Base-by-base conservation (phyloP, 257 asterid species). In the Euphrasia confusa region DNA sequence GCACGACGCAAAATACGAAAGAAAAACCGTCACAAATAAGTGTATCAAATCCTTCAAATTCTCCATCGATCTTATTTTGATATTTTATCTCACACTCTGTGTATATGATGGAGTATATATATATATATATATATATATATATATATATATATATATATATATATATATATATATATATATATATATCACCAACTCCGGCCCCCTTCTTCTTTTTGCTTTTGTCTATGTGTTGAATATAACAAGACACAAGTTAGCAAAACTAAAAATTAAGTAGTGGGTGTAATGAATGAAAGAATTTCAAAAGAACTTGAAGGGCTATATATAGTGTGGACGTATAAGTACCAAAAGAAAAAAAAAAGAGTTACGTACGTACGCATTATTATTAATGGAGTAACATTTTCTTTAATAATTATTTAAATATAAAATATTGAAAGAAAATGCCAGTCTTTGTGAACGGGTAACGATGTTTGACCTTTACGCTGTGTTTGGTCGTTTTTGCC, bases 11-110 rank as follows among this genome's bases (percentile, higher is more conserved):
- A 79, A 73, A 15, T 75, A 69, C 7, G 79, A 71, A 5, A 83
- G 61, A 7, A 83, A 83, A 0, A 78, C 75, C 6, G 79, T 74
- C 68, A 80, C 75, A 10, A 80, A 80, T 0, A 80, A 59, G 60
- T 83, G 89, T 30, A 72, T 74, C 75, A 83, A 67, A 62, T 72
- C 65, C 66, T 67, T 74, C 80, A 81, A 64, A 9, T 72, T 76
- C 35, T 79, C 84, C 84, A 76, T 79, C 57, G 24, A 0, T 21
- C 24, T 21, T 21, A 21, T 52, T 24, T 10, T 13, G 12, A 26
- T 55, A 9, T 27, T 45, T 45, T 45, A 9, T 49, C 24, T 48
- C 3, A 12, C 10, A 47, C 14, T 3, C 33, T 5, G 0, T 40
- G 8, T 42, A 42, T 42, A 42, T 42, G 13, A 42, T 12, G 4